Conservation (phyloP, 306 rosid species). For the Cucurbita argyrosperma region DNA sequence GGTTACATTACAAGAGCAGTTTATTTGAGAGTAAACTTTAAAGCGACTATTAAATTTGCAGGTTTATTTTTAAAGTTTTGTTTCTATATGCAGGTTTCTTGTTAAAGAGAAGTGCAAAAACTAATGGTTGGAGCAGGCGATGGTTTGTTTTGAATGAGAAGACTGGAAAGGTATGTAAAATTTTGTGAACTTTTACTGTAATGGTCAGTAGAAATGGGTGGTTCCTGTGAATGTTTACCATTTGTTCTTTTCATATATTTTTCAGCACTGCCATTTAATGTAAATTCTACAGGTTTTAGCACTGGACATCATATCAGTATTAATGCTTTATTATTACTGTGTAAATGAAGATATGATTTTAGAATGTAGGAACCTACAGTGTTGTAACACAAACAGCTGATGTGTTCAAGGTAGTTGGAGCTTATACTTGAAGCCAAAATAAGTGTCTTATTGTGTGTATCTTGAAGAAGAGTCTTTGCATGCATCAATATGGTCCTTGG, state of each 20-base stretch:
- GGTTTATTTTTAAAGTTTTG: background rate
- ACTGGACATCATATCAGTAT: background rate
- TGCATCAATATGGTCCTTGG: background rate
- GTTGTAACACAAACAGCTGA: background rate
- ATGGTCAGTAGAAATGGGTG: background rate
- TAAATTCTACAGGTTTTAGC: background rate
- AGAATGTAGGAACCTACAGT: background rate
- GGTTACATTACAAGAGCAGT: background rate
- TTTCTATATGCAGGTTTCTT: constrained; percentile 47
- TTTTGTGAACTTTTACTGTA: background rate
- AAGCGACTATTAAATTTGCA: background rate
- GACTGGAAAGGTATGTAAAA: constrained; percentile 73
- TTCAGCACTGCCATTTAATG: background rate
- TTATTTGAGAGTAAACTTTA: background rate
- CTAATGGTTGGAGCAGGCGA: constrained; percentile 85
- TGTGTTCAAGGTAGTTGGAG: background rate
- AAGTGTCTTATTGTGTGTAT: background rate
- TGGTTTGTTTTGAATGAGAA: constrained; percentile 97
- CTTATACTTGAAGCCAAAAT: background rate
- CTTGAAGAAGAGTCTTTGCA: background rate
- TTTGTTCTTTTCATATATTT: background rate
- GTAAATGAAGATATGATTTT: background rate
- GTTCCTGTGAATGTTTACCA: background rate
- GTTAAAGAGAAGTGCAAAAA: constrained; percentile 80
- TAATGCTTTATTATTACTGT: background rate